Evolutionary conservation across 345 rosid genomes (phyloP), one percentile per base, ranked within the genome.

Genomic region (Rubroshorea leprosula): DNA sequence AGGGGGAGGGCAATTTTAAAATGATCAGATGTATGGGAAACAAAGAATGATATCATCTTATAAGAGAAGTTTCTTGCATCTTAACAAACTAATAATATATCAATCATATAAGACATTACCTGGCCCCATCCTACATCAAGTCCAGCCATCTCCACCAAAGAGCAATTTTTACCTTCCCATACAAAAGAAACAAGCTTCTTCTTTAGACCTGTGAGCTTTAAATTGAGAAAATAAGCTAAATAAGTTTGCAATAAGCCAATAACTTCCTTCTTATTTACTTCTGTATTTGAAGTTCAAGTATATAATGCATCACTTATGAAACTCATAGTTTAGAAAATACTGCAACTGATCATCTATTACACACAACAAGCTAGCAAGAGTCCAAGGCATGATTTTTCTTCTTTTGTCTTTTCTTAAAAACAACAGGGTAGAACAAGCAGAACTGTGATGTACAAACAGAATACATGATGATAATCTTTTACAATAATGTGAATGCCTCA

Each of bases 101-200:
- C n/a, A n/a, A n/a, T n/a, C n/a, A n/a, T n/a, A n/a, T n/a, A n/a
- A n/a, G 49, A 22, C 17, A 49, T 59, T 76, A 89, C 99, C 99
- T 93, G 96, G 54, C 91, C 95, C 99, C 99, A 93, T 73, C 99
- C 99, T 18, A 93, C 79, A 79, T 93, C 99, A 54, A 93, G 93
- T 57, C 99, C 99, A 62, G 96, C 89, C 64, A 93, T 71, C 86
- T 89, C 97, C 54, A 93, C 99, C 0, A 61, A 52, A 64, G 86
- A 68, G 72, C 77, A 79, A 8, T 81, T 78, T 38, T 55, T 56
- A 51, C 74, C 76, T 74, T 78, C 65, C 85, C 90, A 75, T 61
- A 77, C 62, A 74, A 89, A 70, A 60, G 77, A 80, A 58, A 86
- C 76, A 61, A 54, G 74, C 82, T 80, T 77, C 83, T 58, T 89